A percentile compares a stretch with the other conserved stretches of the same genome.
phyloP scores from a whole-genome alignment of 2,329 filamentous ascomycete genomes.

The Trichoderma cornu-damae region DNA sequence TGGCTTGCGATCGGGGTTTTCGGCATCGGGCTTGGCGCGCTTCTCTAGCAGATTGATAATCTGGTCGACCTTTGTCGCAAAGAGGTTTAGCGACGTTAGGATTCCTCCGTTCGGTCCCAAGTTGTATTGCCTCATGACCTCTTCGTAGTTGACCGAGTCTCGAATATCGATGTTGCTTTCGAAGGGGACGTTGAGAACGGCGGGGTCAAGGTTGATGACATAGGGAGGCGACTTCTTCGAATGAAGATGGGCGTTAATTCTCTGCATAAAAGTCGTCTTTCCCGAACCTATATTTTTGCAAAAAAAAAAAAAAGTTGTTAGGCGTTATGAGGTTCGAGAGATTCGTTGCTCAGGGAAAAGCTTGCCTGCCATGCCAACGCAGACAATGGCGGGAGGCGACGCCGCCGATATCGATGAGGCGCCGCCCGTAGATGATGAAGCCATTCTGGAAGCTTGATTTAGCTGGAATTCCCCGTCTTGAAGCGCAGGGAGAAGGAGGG shows the following conservation, averaged over 20 bases:
- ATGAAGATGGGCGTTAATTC: slow-evolving; percentile 91
- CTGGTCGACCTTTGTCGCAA: slow-evolving; percentile 97
- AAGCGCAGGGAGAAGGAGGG: not conserved
- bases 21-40: slow-evolving; percentile 61
- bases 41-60: slow-evolving; percentile 87
- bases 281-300: slow-evolving; percentile 62
- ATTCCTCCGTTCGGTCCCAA: slow-evolving; percentile 96
- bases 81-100: slow-evolving; percentile 89
- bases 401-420: slow-evolving; percentile 25
- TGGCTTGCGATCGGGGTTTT: slow-evolving; percentile 54
- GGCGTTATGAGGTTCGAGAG: not conserved
- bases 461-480: not conserved
- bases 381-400: slow-evolving; percentile 74
- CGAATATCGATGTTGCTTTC: slow-evolving; percentile 98
- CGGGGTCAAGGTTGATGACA: slow-evolving; percentile 94
- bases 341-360: not conserved
- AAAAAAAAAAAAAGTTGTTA: not conserved
- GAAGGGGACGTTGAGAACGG: slow-evolving; percentile 88
- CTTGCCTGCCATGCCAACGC: slow-evolving; percentile 90
- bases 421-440: slow-evolving; percentile 31
- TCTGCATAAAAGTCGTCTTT: slow-evolving; percentile 99
- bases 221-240: slow-evolving; percentile 76
- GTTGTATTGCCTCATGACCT: slow-evolving; percentile 99
- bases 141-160: slow-evolving; percentile 98
- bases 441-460: slow-evolving; percentile 25